phyloP scores from a whole-genome alignment of 2,329 filamentous ascomycete species.

The Botrytis squamosa region DNA sequence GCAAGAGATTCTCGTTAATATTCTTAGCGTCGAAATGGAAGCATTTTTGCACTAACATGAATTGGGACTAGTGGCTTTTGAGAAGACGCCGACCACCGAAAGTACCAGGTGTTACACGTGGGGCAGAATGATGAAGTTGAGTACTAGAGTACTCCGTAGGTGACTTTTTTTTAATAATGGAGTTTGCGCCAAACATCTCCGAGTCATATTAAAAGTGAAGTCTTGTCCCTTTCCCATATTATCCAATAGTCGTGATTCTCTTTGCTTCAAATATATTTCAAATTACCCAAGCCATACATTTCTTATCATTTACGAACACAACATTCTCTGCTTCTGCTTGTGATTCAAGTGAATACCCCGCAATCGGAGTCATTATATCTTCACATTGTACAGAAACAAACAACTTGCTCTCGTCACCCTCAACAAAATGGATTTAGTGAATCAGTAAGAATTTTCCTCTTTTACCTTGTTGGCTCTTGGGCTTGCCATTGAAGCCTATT shows the following conservation, averaged over 20 bases:
- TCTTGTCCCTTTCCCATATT: neutral
- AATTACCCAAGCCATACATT: constrained; percentile 1
- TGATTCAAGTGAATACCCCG: constrained; percentile 20
- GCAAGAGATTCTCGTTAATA: constrained; percentile 23
- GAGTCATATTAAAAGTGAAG: constrained; percentile 16
- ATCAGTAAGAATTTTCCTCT: constrained; percentile 48
- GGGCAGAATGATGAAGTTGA: constrained; percentile 10
- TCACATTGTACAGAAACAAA: constrained; percentile 5
- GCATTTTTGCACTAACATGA: neutral
- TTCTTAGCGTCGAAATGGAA: constrained; percentile 10
- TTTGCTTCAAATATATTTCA: neutral
- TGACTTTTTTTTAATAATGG: neutral
- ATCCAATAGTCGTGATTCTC: constrained; percentile 4
- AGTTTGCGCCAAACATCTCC: constrained; percentile 6
- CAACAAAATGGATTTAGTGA: constrained; percentile 58
- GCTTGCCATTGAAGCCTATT: neutral
- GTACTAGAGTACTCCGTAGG: neutral
- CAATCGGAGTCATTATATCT: constrained; percentile 14
- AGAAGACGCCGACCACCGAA: constrained; percentile 8
- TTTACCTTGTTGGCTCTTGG: constrained; percentile 25
- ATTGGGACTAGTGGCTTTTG: neutral
- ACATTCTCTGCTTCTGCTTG: constrained; percentile 5
- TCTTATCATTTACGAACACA: neutral
- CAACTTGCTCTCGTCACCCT: neutral
- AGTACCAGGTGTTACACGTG: constrained; percentile 8